Evolutionary conservation across 208 protist species (phyloP).

Genomic region (Crithidia thermophila): DNA sequence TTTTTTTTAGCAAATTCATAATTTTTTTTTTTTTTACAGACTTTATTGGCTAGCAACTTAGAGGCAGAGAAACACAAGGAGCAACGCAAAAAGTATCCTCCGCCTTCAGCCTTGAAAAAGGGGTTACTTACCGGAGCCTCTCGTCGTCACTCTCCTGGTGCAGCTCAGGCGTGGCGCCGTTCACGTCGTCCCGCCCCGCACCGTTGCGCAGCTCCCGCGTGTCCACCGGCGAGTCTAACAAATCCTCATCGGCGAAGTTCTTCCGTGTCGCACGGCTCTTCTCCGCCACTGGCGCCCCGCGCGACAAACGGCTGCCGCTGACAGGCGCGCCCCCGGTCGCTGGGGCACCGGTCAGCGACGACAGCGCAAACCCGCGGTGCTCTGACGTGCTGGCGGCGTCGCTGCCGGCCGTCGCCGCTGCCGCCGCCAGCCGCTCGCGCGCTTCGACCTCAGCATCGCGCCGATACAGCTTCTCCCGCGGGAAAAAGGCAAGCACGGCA

Average conservation of each 20-base stretch:
- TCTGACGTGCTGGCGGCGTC: not conserved
- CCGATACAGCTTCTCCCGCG: constrained; percentile 57
- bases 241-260: constrained; percentile 9
- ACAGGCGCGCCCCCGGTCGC: not conserved
- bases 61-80: not conserved
- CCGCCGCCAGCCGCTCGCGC: constrained; percentile 3
- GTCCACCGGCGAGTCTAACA: constrained; percentile 3
- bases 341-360: not conserved
- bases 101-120: too few relatives aligned
- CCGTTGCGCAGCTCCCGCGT: not conserved
- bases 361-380: not conserved
- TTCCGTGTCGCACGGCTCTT: not conserved
- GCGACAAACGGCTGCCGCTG: not conserved
- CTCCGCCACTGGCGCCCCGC: not conserved
- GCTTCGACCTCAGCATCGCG: constrained; percentile 40
- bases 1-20: too few relatives aligned
- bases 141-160: constrained; percentile 7
- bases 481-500: constrained; percentile 43
- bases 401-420: not conserved
- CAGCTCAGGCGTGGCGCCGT: constrained; percentile 17
- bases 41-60: too few relatives aligned
- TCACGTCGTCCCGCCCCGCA: constrained; percentile 6
- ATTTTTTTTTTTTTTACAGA: too few relatives aligned
- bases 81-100: not conserved
- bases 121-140: not conserved